phyloP scores from a whole-genome alignment of 345 rosid species.

The Noccaea bulbosa region DNA sequence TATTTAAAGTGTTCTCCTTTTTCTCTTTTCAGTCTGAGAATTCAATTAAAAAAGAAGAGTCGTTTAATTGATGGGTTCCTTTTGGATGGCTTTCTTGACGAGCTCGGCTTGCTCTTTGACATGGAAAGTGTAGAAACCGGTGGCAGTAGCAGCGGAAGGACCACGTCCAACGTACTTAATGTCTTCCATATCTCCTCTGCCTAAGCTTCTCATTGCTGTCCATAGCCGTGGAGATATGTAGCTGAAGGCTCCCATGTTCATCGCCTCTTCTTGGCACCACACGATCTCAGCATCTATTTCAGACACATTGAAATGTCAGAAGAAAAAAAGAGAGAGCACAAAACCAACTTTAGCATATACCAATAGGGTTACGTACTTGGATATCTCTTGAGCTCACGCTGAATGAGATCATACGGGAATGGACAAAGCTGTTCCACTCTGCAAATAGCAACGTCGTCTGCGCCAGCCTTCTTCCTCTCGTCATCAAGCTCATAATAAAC shows the following conservation, averaged over 20 bases:
- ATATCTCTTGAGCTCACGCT: conserved; percentile 77
- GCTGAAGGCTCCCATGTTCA: conserved; percentile 83
- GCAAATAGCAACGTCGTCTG: conserved; percentile 71
- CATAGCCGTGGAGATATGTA: conserved; percentile 60
- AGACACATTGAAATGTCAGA: conserved; percentile 6
- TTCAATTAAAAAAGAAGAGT: background rate
- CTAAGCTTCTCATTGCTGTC: conserved; percentile 61
- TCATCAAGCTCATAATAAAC: conserved; percentile 78
- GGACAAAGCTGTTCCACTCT: conserved; percentile 86
- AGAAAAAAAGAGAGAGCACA: background rate
- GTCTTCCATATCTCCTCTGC: conserved; percentile 60
- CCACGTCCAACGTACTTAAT: conserved; percentile 72
- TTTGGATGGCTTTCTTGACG: conserved; percentile 57
- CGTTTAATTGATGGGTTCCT: conserved; percentile 50
- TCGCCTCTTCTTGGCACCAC: conserved; percentile 89
- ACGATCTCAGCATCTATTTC: conserved; percentile 65
- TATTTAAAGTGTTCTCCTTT: conserved; percentile 36
- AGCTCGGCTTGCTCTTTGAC: conserved; percentile 63
- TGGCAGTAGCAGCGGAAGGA: conserved; percentile 79
- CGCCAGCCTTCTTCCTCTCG: conserved; percentile 55
- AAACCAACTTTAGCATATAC: background rate
- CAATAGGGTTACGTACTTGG: conserved; percentile 53
- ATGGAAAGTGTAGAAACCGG: conserved; percentile 65
- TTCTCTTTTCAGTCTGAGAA: conserved; percentile 18
- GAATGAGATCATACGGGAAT: conserved; percentile 77